These are phyloP conservation scores for Entomophthora muscae DNA, from an alignment of 371 early-diverging fungal species.

Conservation along the genomic window DNA sequence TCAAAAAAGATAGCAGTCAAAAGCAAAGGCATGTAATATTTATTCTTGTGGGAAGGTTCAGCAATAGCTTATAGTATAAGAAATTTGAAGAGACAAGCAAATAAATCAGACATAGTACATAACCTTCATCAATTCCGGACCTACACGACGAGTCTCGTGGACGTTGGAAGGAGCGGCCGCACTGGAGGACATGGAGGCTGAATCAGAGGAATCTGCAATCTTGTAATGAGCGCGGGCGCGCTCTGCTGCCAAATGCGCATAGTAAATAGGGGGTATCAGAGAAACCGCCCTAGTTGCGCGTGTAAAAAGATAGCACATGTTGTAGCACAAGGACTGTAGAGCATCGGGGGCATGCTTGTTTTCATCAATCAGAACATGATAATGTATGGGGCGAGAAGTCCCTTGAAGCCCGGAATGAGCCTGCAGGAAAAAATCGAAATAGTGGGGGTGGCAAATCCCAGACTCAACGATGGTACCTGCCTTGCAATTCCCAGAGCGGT, in stretches of 20 bases:
- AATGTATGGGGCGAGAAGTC: constrained; percentile 67
- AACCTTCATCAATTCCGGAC: not conserved
- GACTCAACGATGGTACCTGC: constrained; percentile 90
- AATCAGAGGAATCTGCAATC: not conserved
- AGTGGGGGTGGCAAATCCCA: constrained; percentile 61
- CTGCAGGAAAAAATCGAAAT: constrained; percentile 81
- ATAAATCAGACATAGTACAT: constrained; percentile 2
- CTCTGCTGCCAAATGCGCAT: constrained; percentile 67
- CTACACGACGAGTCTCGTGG: too few relatives aligned
- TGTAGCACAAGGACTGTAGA: constrained; percentile 54
- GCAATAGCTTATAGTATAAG: too few relatives aligned
- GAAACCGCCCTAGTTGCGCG: constrained; percentile 63
- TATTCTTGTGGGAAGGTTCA: too few relatives aligned
- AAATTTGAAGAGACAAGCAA: too few relatives aligned
- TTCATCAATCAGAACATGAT: constrained; percentile 63
- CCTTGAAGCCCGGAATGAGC: constrained; percentile 67
- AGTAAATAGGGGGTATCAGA: constrained; percentile 60
- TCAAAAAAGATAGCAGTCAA: too few relatives aligned
- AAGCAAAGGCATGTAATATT: too few relatives aligned
- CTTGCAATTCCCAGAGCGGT: constrained; percentile 44
- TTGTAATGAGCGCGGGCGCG: constrained; percentile 58
- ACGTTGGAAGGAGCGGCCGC: not conserved
- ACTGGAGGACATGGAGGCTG: not conserved
- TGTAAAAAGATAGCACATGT: constrained; percentile 65
- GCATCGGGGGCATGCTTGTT: constrained; percentile 40